Evolutionary conservation across 2,329 filamentous ascomycete genomes (phyloP), one percentile per base, ranked within the genome.

Genomic region (Ascochyta clinopodiicola): DNA sequence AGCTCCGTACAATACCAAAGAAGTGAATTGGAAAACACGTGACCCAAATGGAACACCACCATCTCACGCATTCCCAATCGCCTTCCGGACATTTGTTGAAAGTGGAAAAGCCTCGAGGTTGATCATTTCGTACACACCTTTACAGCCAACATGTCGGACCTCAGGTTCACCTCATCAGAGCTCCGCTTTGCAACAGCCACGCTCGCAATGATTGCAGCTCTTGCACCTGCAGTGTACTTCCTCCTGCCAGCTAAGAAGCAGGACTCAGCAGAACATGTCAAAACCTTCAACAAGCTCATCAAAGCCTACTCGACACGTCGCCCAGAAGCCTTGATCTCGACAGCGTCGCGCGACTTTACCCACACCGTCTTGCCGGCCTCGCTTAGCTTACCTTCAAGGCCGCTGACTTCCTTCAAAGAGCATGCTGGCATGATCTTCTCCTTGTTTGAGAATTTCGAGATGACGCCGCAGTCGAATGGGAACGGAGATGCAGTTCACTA

Each of bases 401-500:
- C 74, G 51, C 69, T 70, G 40, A 69, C 70, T 1, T 64, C 71
- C 1, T 81, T 80, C 46, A 68, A 70, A 17, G 60, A 66, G 10
- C 77, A 80, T 62, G 77, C 79, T 1, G 61, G 60, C 1, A 70
- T 71, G 35, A 75, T 81, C 29, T 79, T 79, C 57, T 72, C 69
- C 6, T 56, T 80, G 13, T 81, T 81, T 60, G 66, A 70, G 29
- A 59, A 62, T 8, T 80, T 81, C 57, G 57, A 64, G 8, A 78
- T 81, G 75, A 58, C 72, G 5, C 76, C 78, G 0, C 67, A 71
- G 44, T 58, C 61, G 2, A 66, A 77, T 21, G 67, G 69, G 49
- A 72, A 76, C 31, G 74, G 76, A 38, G 59, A 58, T 13, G 61
- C 54, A 2, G 55, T 71, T 19, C 62, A 69, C 50, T 65, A 65